Base-by-base conservation (phyloP, 352 stramenopile species). In the Pilasporangium apinafurcum region DNA sequence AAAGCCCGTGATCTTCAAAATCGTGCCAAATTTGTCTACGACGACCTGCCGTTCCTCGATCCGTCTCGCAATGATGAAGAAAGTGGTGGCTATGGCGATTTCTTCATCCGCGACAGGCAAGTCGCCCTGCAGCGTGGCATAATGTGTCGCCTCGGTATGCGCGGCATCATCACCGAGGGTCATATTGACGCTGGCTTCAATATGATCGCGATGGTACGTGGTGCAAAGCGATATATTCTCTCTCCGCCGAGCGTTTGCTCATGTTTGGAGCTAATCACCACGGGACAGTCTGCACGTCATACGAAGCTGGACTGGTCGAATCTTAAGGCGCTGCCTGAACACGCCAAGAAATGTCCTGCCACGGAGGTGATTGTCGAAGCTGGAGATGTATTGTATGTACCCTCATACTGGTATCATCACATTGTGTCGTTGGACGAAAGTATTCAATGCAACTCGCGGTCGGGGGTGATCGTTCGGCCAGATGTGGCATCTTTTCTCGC, bases 361-460 rank as follows among this genome's bases (percentile, higher is more conserved):
- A 92, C 88, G 6, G 94, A 98, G 51, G 91, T 97, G 7, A 69
- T 97, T 3, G 59, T 98, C 22, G 79, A 78, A 16, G 68, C 81
- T 1, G 95, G 95, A 5, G 94, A 98, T 64, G 86, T 96, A 8
- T 53, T 98, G 21, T 98, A 98, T 61, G 58, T 98, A 22, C 94
- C 94, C 7, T 96, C 89, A 7, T 86, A 73, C 47, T 98, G 89
- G 87, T 97, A 98, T 58, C 95, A 98, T 62, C 96, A 95, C 55
- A 98, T 98, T 56, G 83, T 97, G 6, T 95, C 85, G 30, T 65
- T 98, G 10, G 86, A 96, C 53, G 88, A 96, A 22, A 97, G 85
- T 57, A 92, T 93, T 22, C 95, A 98, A 60, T 98, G 93, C 70
- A 98, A 98, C 60, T 64, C 91, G 21, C 72, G 93, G 21, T 90